A percentile compares a stretch with the other conserved stretches of the same genome.
These are phyloP conservation scores for Vicia villosa DNA, from an alignment of 306 rosid genomes.

Conservation along the genomic window DNA sequence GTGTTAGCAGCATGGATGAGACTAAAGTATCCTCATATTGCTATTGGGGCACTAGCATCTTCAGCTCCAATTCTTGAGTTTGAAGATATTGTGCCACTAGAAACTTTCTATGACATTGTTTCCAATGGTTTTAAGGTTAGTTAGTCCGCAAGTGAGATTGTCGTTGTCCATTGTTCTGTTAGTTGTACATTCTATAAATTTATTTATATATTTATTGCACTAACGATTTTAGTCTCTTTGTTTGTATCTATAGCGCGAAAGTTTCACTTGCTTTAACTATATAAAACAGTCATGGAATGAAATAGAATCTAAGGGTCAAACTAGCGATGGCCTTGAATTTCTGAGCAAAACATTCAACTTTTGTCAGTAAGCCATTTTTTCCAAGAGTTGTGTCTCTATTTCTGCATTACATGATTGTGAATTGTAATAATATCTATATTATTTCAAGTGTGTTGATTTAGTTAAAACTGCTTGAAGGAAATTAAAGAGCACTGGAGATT, in stretches of 20 bases:
- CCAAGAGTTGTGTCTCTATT: slow-evolving; percentile 4
- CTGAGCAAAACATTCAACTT: slow-evolving; percentile 63
- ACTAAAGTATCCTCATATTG: slow-evolving; percentile 86
- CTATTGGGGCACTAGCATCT: slow-evolving; percentile 86
- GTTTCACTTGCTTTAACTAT: slow-evolving; percentile 68
- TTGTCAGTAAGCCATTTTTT: slow-evolving; percentile 58
- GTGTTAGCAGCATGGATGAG: slow-evolving; percentile 98
- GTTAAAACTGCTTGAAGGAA: slow-evolving; percentile 48
- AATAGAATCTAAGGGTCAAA: slow-evolving; percentile 47
- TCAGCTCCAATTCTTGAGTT: slow-evolving; percentile 94
- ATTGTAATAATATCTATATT: slow-evolving; percentile 20
- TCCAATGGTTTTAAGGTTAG: slow-evolving; percentile 72
- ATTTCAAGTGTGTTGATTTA: slow-evolving; percentile 31
- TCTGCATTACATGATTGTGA: not conserved
- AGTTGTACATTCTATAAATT: not conserved
- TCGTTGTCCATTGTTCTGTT: not conserved
- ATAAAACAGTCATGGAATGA: slow-evolving; percentile 75
- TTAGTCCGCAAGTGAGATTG: not conserved
- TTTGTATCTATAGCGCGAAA: slow-evolving; percentile 64
- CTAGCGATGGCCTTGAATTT: slow-evolving; percentile 54
- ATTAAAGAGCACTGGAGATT: slow-evolving; percentile 52
- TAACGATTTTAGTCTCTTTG: slow-evolving; percentile 32
- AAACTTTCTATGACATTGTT: slow-evolving; percentile 77
- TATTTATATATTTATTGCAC: not conserved
- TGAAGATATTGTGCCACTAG: slow-evolving; percentile 69